Conservation (phyloP, 495 filamentous ascomycete species). For the Trichoderma orchidacearum region DNA sequence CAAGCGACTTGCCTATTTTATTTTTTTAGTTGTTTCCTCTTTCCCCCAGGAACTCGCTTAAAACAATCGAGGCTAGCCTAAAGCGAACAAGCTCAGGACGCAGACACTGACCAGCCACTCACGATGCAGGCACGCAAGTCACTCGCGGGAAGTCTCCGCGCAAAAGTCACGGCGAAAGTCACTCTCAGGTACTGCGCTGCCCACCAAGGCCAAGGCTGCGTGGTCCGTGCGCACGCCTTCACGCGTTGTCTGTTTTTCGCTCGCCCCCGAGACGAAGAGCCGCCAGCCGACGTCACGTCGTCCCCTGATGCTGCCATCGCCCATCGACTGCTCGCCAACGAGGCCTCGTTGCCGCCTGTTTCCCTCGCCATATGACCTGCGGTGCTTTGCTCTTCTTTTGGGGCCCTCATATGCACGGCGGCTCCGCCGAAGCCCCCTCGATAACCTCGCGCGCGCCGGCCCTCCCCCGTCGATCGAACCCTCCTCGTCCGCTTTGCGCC, state of each 20-base stretch:
- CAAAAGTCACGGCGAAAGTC: no score
- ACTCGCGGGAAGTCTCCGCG: no score
- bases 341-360: background rate
- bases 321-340: background rate
- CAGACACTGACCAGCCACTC: no score
- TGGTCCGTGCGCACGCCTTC: constrained; percentile 3
- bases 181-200: no score
- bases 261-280: background rate
- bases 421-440: constrained; percentile 1
- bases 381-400: background rate
- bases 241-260: constrained; percentile 1
- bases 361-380: background rate
- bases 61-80: no score
- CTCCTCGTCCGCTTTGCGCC: background rate
- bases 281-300: constrained; percentile 3
- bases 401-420: background rate
- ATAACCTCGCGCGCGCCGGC: constrained; percentile 5
- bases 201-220: no score
- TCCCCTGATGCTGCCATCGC: constrained; percentile 2
- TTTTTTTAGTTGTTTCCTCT: no score
- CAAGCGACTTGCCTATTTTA: no score
- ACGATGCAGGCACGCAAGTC: no score
- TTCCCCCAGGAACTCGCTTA: no score
- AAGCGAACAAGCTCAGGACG: no score
- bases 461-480: constrained; percentile 16